Base-by-base conservation (phyloP, 1,139 yeast genomes). In the Pichia sp. region DNA sequence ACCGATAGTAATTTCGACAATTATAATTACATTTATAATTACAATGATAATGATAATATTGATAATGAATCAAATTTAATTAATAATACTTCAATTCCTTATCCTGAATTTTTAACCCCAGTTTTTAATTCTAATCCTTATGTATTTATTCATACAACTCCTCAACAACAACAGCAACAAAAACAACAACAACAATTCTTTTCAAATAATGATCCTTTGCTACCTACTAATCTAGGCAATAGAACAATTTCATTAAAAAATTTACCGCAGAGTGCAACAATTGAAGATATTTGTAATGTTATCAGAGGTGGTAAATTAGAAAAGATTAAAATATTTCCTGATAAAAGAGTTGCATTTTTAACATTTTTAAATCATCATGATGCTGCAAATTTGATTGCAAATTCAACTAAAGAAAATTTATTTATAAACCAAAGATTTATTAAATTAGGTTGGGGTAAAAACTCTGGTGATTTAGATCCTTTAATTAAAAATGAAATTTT, bases 371-470 rank as follows among this genome's bases (percentile, higher is more conserved):
- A 87, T 55, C 90, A 96, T 30, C 76, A 85, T 42, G 94, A 96
- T 6, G 97, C 97, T 0, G 95, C 95, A 0, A 95, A 86, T 62
- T 89, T 92, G 62, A 87, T 82, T 64, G 95, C 96, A 20, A 39
- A 47, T 24, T 44, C 50, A 2, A 44, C 53, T 3, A 68, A 83
- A 51, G 92, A 87, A 55, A 95, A 94, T 1, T 67, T 92, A 46
- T 74, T 85, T 4, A 81, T 92, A 46, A 95, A 86, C 61, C 81
- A 82, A 57, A 75, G 90, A 56, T 74, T 86, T 55, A 78, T 90
- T 47, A 85, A 86, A 62, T 86, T 92, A 49, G 96, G 96, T 22
- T 92, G 97, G 97, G 98, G 97, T 41, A 87, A 86, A 61, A 95
- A 87, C 62, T 80, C 95, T 2, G 96, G 97, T 9, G 92, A 95